Percentiles rank a stretch among this genome's conserved stretches.
Conservation (phyloP, 306 rosid genomes). For the Ochetophila trinervis region DNA sequence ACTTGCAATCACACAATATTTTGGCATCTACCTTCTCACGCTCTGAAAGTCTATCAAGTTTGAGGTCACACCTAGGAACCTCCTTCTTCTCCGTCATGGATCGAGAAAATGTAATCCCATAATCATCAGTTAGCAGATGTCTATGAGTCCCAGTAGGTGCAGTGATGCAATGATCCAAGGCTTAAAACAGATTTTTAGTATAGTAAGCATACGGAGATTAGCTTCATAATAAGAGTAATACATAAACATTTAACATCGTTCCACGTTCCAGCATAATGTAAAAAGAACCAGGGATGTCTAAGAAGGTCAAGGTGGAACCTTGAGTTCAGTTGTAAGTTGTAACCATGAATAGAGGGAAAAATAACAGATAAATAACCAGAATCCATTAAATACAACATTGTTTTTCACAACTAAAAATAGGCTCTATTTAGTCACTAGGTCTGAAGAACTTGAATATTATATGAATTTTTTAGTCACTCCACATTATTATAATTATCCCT, state of each 20-base stretch:
- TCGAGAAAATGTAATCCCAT: constrained; percentile 41
- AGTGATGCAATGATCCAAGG: constrained; percentile 46
- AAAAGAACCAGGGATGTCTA: background rate
- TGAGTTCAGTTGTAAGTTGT: background rate
- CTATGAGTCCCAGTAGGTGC: constrained; percentile 43
- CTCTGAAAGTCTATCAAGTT: constrained; percentile 68
- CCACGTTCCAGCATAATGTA: background rate
- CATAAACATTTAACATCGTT: background rate
- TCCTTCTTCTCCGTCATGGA: constrained; percentile 72
- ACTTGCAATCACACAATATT: constrained; percentile 17
- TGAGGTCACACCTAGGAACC: constrained; percentile 42
- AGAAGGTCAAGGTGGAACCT: background rate
- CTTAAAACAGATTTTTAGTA: constrained; percentile 40
- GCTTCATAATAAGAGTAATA: constrained; percentile 22
- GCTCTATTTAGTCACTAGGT: too few relatives aligned
- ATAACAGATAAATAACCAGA: background rate
- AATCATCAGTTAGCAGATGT: constrained; percentile 35
- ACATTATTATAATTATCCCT: too few relatives aligned
- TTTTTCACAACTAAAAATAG: background rate
- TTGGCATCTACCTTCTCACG: constrained; percentile 56
- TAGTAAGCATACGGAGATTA: constrained; percentile 25
- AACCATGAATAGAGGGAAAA: background rate
- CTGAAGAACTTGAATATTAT: too few relatives aligned
- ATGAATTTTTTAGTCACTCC: too few relatives aligned
- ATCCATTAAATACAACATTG: background rate